phyloP scores from a whole-genome alignment of 352 stramenopile genomes.

The Phytopythium cucurbitacearum region DNA sequence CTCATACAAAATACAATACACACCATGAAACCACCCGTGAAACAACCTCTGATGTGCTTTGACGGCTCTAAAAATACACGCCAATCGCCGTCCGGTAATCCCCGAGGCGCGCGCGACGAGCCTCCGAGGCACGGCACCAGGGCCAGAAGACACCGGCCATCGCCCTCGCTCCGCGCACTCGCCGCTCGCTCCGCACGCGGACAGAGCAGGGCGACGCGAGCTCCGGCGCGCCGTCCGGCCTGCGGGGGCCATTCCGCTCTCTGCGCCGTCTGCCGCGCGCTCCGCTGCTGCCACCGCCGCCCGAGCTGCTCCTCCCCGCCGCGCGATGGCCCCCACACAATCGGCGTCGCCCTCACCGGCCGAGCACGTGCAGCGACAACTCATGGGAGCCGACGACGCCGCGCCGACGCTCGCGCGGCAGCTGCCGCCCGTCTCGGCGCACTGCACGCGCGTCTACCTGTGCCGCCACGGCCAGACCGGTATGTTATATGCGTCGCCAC shows the following conservation, averaged over 20 bases:
- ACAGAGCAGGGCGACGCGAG: too few relatives aligned
- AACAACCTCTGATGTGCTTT: too few relatives aligned
- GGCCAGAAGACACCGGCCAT: too few relatives aligned
- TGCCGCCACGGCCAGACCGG: constrained; percentile 76
- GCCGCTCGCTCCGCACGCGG: too few relatives aligned
- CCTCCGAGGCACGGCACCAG: too few relatives aligned
- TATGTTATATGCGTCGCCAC: constrained; percentile 4
- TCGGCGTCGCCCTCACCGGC: constrained; percentile 12
- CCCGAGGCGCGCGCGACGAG: too few relatives aligned
- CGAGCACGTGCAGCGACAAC: constrained; percentile 20
- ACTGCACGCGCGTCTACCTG: constrained; percentile 62
- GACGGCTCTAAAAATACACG: too few relatives aligned
- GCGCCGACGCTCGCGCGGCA: constrained; percentile 34
- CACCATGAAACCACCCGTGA: too few relatives aligned
- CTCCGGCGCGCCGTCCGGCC: too few relatives aligned
- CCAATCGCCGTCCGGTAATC: too few relatives aligned
- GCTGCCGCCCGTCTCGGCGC: constrained; percentile 43
- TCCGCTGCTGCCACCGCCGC: neutral
- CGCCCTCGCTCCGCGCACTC: too few relatives aligned
- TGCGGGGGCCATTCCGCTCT: constrained; percentile 9
- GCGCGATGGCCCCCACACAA: constrained; percentile 15
- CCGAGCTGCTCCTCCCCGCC: neutral
- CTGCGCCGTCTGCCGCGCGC: neutral
- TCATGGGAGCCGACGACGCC: constrained; percentile 9
- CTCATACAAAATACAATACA: too few relatives aligned